Conservation (phyloP, 2,329 filamentous ascomycete genomes). For the Penicillium janthinellum region DNA sequence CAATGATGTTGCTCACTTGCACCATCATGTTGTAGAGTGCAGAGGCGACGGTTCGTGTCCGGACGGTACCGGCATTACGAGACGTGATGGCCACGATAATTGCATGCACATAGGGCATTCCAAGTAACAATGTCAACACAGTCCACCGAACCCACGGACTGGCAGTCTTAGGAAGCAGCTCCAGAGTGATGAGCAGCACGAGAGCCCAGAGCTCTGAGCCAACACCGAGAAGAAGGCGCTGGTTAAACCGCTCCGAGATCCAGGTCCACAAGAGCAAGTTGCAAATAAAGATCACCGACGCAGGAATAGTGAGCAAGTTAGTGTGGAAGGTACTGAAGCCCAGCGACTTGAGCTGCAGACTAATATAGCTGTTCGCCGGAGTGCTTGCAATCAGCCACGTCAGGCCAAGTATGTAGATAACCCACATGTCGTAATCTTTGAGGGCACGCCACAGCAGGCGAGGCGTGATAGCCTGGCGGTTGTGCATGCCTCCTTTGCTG, state of each 20-base stretch:
- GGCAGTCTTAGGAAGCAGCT: conserved; percentile 51
- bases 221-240: conserved; percentile 57
- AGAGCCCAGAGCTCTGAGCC: conserved; percentile 57
- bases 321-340: conserved; percentile 62
- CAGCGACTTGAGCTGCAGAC: conserved; percentile 52
- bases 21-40: conserved; percentile 52
- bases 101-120: conserved; percentile 62
- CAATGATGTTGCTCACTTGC: conserved; percentile 46
- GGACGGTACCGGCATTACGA: conserved; percentile 46
- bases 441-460: conserved; percentile 54
- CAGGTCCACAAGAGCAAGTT: conserved; percentile 58
- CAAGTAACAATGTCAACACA: conserved; percentile 56
- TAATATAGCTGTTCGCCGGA: conserved; percentile 42
- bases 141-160: conserved; percentile 57
- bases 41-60: conserved; percentile 47
- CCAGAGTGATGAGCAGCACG: conserved; percentile 54
- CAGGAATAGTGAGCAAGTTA: conserved; percentile 65
- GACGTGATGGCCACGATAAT: conserved; percentile 52
- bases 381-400: conserved; percentile 46
- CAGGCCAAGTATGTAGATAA: conserved; percentile 55
- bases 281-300: conserved; percentile 58
- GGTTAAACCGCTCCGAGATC: conserved; percentile 58
- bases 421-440: conserved; percentile 61
- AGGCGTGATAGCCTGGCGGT: conserved; percentile 55
- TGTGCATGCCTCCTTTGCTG: conserved; percentile 63